These are phyloP conservation scores for Cladosporium sp. DNA, from an alignment of 2,329 filamentous ascomycete species.

Conservation along the genomic window DNA sequence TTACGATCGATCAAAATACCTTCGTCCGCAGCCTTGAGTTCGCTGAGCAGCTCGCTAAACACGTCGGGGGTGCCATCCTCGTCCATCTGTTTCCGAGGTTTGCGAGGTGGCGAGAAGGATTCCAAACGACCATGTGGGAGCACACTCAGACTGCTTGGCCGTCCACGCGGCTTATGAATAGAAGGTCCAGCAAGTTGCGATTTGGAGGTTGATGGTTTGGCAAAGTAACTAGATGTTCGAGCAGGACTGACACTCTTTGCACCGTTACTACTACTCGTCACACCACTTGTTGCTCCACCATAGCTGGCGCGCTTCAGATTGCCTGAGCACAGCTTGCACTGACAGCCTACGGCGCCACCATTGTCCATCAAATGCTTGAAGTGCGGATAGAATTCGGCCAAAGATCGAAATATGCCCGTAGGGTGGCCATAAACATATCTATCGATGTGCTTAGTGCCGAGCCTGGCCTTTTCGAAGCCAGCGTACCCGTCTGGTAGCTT, in stretches of 20 bases:
- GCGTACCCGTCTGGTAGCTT: slow-evolving; percentile 51
- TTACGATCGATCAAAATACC: slow-evolving; percentile 36
- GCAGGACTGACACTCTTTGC: background rate
- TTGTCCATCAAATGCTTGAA: slow-evolving; percentile 53
- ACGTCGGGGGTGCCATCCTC: slow-evolving; percentile 52
- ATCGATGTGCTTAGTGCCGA: slow-evolving; percentile 40
- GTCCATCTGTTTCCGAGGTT: slow-evolving; percentile 33
- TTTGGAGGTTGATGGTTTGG: background rate
- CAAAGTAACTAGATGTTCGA: background rate
- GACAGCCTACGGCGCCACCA: slow-evolving; percentile 39
- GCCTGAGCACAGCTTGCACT: slow-evolving; percentile 45
- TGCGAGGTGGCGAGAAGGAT: slow-evolving; percentile 14
- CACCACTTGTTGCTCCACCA: background rate
- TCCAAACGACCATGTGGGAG: slow-evolving; percentile 12
- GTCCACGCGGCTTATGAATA: background rate
- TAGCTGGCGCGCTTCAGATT: slow-evolving; percentile 14
- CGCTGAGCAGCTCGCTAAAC: slow-evolving; percentile 46
- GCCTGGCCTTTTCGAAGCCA: slow-evolving; percentile 47
- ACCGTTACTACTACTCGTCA: slow-evolving; percentile 1
- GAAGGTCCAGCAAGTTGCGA: background rate
- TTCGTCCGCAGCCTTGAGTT: slow-evolving; percentile 36
- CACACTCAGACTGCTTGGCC: background rate
- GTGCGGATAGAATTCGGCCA: slow-evolving; percentile 52
- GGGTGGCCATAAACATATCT: slow-evolving; percentile 57
- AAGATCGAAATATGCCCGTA: slow-evolving; percentile 48